These are phyloP conservation scores for Sordariomycetes sp. DNA, from an alignment of 2,329 filamentous ascomycete species.

Conservation along the genomic window DNA sequence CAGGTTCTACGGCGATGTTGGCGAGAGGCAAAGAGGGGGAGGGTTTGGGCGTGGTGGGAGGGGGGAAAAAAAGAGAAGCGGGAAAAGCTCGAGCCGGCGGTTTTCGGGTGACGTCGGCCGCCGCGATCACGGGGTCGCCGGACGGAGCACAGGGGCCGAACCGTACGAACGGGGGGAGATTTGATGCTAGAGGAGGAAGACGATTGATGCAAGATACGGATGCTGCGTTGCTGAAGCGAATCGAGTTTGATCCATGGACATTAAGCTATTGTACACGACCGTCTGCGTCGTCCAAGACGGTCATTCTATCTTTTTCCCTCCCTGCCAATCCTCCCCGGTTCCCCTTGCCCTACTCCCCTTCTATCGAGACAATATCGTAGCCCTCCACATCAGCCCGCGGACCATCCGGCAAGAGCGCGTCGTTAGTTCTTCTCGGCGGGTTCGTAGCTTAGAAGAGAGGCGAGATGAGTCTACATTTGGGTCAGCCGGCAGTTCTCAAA, in stretches of 20 bases:
- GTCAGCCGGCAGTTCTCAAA: background rate
- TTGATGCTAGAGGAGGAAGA: background rate
- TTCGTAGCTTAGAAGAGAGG: slow-evolving; percentile 41
- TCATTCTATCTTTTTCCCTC: background rate
- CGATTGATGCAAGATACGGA: background rate
- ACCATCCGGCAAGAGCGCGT: background rate
- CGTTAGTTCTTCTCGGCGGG: background rate
- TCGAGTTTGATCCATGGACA: background rate
- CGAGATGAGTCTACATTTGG: slow-evolving; percentile 40
- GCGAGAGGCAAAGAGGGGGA: background rate
- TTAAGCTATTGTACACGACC: background rate
- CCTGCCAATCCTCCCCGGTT: background rate
- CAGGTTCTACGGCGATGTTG: background rate
- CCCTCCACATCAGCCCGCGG: background rate
- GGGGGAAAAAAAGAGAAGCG: background rate
- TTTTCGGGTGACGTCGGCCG: background rate
- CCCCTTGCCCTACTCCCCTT: background rate
- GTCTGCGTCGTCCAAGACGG: background rate
- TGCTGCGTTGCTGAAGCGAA: background rate
- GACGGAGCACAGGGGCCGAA: background rate
- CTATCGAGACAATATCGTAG: background rate
- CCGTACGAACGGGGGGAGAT: background rate
- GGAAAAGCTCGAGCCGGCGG: background rate
- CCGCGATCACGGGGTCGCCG: background rate
- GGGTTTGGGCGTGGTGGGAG: background rate